phyloP scores from a whole-genome alignment of 345 rosid genomes.

The Reutealis trisperma region DNA sequence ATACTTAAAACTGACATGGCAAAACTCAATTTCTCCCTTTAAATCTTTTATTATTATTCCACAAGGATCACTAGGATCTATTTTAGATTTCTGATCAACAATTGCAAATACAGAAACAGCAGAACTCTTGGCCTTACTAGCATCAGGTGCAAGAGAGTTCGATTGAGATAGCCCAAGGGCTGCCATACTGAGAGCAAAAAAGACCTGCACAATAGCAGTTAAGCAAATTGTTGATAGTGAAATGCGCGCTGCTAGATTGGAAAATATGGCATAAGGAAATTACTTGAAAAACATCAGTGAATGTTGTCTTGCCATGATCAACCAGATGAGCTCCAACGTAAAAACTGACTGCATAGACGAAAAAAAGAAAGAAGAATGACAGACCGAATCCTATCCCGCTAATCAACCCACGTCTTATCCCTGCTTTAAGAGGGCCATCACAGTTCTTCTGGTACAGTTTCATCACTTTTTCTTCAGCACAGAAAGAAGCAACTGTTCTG shows the following conservation, averaged over 20 bases:
- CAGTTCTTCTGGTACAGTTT: constrained; percentile 6
- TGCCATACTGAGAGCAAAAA: constrained; percentile 26
- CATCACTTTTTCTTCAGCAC: constrained; percentile 23
- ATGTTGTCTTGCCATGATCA: constrained; percentile 8
- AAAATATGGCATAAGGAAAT: neutral
- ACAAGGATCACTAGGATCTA: constrained; percentile 19
- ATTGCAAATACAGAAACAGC: constrained; percentile 21
- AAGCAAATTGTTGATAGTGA: neutral
- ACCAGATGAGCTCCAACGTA: constrained; percentile 23
- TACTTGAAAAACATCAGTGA: constrained; percentile 17
- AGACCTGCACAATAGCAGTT: constrained; percentile 9
- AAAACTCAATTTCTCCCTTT: constrained; percentile 22
- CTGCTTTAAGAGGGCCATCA: constrained; percentile 13
- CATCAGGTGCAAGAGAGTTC: constrained; percentile 10
- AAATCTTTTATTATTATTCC: constrained; percentile 1
- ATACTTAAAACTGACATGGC: constrained; percentile 17
- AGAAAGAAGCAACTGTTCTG: constrained; percentile 27
- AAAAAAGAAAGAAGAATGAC: constrained; percentile 17
- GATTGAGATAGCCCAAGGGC: constrained; percentile 11
- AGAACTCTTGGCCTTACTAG: constrained; percentile 18
- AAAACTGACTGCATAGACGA: constrained; percentile 13
- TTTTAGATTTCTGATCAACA: constrained; percentile 21
- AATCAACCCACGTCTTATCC: constrained; percentile 15
- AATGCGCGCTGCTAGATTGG: neutral
- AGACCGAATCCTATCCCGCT: constrained; percentile 20